phyloP scores from a whole-genome alignment of 2,329 filamentous ascomycete genomes.

The Monilinia polystroma region DNA sequence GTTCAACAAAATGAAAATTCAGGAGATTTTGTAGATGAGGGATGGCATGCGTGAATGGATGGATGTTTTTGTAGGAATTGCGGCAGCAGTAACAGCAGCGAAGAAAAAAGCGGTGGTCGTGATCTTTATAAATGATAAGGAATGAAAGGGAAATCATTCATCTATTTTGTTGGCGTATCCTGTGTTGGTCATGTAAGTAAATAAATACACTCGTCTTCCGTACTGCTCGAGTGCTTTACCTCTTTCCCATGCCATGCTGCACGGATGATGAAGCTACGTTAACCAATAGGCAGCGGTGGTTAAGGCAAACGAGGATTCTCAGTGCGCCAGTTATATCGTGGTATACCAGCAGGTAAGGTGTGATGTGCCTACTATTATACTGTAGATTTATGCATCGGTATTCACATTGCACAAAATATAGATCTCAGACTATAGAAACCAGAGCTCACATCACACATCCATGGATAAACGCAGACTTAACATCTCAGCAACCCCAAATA shows the following conservation, averaged over 20 bases:
- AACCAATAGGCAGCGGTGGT: too few species aligned
- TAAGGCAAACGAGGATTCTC: too few species aligned
- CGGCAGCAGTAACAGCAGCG: background rate
- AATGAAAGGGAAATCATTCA: background rate
- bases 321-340: too few species aligned
- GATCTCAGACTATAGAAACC: background rate
- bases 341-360: background rate
- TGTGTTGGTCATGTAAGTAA: too few species aligned
- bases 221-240: too few species aligned
- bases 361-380: background rate
- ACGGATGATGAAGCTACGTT: too few species aligned
- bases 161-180: background rate
- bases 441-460: background rate
- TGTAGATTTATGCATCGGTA: background rate
- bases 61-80: conserved; percentile 1
- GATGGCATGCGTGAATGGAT: background rate
- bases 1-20: conserved; percentile 6
- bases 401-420: background rate
- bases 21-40: conserved; percentile 17
- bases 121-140: background rate
- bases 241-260: too few species aligned
- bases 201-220: too few species aligned
- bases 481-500: too few species aligned
- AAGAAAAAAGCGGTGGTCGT: conserved; percentile 12
- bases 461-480: background rate